These are phyloP conservation scores for Brasenia schreberi DNA, from an alignment of 164 flowering plant species.

Conservation along the genomic window DNA sequence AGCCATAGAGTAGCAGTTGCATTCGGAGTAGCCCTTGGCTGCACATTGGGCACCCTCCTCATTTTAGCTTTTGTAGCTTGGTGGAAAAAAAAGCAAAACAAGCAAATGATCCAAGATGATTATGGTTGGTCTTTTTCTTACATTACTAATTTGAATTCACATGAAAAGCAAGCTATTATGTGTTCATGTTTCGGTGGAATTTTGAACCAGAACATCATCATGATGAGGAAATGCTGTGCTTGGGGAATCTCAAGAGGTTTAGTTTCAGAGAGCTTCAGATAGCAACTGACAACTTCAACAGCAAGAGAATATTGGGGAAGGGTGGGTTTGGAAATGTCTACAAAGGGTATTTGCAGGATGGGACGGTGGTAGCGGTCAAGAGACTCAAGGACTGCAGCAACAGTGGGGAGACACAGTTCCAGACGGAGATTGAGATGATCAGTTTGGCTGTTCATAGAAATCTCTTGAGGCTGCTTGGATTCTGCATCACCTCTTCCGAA, in stretches of 20 bases:
- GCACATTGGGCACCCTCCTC: constrained; percentile 19
- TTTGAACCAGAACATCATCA: not conserved
- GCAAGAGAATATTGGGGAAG: constrained; percentile 77
- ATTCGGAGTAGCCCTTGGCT: constrained; percentile 49
- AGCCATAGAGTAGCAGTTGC: constrained; percentile 51
- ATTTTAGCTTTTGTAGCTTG: constrained; percentile 27
- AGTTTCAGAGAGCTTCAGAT: constrained; percentile 69
- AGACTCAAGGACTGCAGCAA: constrained; percentile 72
- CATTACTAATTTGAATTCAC: not conserved
- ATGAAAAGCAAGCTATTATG: not conserved
- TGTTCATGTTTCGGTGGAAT: not conserved
- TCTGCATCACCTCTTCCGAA: constrained; percentile 25
- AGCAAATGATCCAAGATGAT: constrained; percentile 30
- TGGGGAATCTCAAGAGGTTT: constrained; percentile 75
- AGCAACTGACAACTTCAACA: constrained; percentile 72
- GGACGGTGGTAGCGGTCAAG: constrained; percentile 69
- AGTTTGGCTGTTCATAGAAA: constrained; percentile 28
- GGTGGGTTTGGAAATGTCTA: constrained; percentile 92
- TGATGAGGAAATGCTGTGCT: constrained; percentile 40
- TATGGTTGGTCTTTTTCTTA: constrained; percentile 30
- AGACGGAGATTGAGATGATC: constrained; percentile 52
- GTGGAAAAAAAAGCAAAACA: constrained; percentile 29
- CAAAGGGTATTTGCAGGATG: constrained; percentile 62
- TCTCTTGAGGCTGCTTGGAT: constrained; percentile 22
- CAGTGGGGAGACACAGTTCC: constrained; percentile 79